A percentile compares a stretch with the other conserved stretches of the same genome.
Evolutionary conservation across 805 yeast species (phyloP).

Genomic region (Lachancea thermotolerans): DNA sequence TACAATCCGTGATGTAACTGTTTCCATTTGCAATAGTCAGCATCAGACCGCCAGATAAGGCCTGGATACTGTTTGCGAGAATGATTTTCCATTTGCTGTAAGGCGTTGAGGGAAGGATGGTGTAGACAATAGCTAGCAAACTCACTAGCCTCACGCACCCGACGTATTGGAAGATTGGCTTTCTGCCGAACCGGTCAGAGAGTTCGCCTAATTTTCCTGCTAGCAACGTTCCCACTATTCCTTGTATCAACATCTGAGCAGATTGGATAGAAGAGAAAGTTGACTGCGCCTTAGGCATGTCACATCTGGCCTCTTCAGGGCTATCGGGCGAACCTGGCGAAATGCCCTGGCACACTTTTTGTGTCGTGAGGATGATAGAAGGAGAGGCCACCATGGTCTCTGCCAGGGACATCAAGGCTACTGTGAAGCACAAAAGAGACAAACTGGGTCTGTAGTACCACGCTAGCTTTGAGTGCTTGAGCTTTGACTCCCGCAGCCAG

Average conservation of each 20-base stretch:
- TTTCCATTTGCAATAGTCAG: conserved; percentile 52
- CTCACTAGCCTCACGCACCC: conserved; percentile 22
- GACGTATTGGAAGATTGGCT: conserved; percentile 37
- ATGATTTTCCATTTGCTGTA: conserved; percentile 38
- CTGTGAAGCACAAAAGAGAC: conserved; percentile 38
- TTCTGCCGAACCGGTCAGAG: conserved; percentile 61
- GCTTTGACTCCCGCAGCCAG: conserved; percentile 45
- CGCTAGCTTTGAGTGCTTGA: conserved; percentile 35
- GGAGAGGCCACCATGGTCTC: conserved; percentile 37
- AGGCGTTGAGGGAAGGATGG: conserved; percentile 32
- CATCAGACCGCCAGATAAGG: conserved; percentile 57
- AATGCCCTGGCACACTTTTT: conserved; percentile 34
- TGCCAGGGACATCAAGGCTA: conserved; percentile 40
- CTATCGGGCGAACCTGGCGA: conserved; percentile 23
- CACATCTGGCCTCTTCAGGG: conserved; percentile 32
- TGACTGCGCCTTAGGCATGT: conserved; percentile 37
- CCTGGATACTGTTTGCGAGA: conserved; percentile 38
- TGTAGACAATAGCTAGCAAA: conserved; percentile 14
- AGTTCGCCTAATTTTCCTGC: conserved; percentile 56
- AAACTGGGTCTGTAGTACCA: conserved; percentile 58
- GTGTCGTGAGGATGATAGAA: conserved; percentile 31
- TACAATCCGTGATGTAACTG: conserved; percentile 70
- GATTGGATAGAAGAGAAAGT: conserved; percentile 45
- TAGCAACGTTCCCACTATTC: conserved; percentile 43
- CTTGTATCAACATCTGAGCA: conserved; percentile 35